These are phyloP conservation scores for Colletotrichum karsti DNA, from an alignment of 2,329 filamentous ascomycete genomes.

Conservation along the genomic window DNA sequence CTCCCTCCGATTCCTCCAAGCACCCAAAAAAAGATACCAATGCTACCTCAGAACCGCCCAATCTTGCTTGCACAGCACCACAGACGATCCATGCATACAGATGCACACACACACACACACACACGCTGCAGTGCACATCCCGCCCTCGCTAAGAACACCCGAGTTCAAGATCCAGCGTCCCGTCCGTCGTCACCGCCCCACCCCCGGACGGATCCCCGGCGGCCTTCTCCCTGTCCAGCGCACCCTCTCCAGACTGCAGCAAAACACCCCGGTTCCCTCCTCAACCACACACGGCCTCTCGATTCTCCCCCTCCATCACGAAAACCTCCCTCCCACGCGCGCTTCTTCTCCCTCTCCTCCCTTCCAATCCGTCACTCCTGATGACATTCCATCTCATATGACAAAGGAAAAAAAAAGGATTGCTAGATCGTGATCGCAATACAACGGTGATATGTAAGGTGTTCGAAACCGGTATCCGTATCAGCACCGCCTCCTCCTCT, in stretches of 20 bases:
- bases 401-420: too few species aligned
- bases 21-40: too few species aligned
- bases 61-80: background rate
- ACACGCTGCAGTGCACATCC: too few species aligned
- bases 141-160: conserved; percentile 5
- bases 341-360: background rate
- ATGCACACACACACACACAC: too few species aligned
- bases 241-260: too few species aligned
- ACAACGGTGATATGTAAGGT: background rate
- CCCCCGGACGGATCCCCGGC: conserved; percentile 4
- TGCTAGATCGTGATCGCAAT: background rate
- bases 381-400: background rate
- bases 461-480: background rate
- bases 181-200: background rate
- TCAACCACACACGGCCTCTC: background rate
- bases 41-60: background rate
- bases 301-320: background rate
- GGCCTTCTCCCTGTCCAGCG: conserved; percentile 13
- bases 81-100: conserved; percentile 14
- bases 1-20: too few species aligned
- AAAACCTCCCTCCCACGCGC: too few species aligned
- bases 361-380: background rate
- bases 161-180: conserved; percentile 10
- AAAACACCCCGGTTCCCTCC: background rate
- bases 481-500: background rate